Percentiles rank a stretch among this genome's conserved stretches.
Evolutionary conservation across 2,329 filamentous ascomycete genomes (phyloP).

Genomic region (Aspergillus candidus): DNA sequence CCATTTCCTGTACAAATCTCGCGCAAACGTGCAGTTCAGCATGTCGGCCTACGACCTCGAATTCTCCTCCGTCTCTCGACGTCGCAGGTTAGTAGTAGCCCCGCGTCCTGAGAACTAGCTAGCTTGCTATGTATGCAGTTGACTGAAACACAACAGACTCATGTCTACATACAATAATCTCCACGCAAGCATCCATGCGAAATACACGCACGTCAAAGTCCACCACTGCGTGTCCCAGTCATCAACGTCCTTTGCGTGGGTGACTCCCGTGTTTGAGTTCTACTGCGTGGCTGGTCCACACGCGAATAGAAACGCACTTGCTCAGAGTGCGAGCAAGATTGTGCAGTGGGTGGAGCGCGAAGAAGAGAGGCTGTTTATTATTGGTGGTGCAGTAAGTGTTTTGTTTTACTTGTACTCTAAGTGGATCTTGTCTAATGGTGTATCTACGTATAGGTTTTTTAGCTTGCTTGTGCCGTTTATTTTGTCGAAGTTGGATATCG

Average conservation of each 20-base stretch:
- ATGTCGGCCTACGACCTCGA: constrained; percentile 75
- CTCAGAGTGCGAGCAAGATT: constrained; percentile 80
- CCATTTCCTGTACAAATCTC: constrained; percentile 94
- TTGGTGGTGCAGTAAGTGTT: constrained; percentile 75
- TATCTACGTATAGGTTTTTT: constrained; percentile 15
- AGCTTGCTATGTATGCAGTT: neutral
- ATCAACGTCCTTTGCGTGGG: constrained; percentile 78
- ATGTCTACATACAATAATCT: constrained; percentile 81
- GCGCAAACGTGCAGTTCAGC: constrained; percentile 89
- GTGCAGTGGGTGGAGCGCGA: constrained; percentile 88
- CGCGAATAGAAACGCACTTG: constrained; percentile 58
- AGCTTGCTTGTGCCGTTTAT: neutral
- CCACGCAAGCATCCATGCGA: constrained; percentile 77
- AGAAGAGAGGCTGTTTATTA: constrained; percentile 91
- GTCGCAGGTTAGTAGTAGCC: constrained; percentile 50
- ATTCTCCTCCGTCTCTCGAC: constrained; percentile 56
- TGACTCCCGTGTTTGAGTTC: constrained; percentile 84
- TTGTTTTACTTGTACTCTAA: neutral
- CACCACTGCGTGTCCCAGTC: constrained; percentile 72
- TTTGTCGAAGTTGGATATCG: neutral
- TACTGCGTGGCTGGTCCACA: constrained; percentile 86
- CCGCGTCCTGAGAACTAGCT: neutral
- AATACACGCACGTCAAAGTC: constrained; percentile 78
- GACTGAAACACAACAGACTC: constrained; percentile 42
- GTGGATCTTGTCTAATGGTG: neutral